phyloP scores from a whole-genome alignment of 176 grass and related monocot genomes.

The Melocanna baccifera region DNA sequence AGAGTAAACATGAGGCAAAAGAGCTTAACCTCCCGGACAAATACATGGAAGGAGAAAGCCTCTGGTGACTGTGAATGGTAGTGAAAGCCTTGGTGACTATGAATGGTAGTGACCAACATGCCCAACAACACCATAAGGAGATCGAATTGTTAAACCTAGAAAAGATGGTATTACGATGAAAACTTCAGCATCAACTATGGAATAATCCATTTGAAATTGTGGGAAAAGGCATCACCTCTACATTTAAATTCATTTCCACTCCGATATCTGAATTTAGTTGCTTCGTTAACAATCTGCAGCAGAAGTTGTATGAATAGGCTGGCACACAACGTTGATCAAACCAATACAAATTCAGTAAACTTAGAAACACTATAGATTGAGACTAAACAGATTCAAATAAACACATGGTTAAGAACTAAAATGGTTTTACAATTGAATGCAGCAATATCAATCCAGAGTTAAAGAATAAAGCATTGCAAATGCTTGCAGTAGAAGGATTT shows the following conservation, averaged over 20 bases:
- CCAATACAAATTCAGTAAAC: too few relatives aligned
- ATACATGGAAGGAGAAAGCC: conserved; percentile 97
- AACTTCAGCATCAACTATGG: background rate
- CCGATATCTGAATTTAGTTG: conserved; percentile 94
- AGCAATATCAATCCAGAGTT: background rate
- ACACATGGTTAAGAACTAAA: background rate
- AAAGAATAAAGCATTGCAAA: background rate
- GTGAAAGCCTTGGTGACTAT: too few relatives aligned
- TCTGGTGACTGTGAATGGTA: conserved; percentile 98
- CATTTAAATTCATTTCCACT: conserved; percentile 99
- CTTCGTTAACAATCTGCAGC: conserved; percentile 86
- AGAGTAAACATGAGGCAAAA: background rate
- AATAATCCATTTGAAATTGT: background rate
- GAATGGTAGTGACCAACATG: conserved; percentile 98
- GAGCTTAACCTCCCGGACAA: conserved; percentile 78
- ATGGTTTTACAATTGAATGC: background rate
- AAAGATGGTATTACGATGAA: background rate
- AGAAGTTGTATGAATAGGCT: background rate
- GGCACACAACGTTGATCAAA: background rate
- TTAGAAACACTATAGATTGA: too few relatives aligned
- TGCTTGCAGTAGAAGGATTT: background rate
- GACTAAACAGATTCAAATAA: background rate
- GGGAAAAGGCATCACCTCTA: conserved; percentile 50
- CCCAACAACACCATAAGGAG: conserved; percentile 94
- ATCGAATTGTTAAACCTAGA: conserved; percentile 80